Conservation (phyloP, 139 green algal genomes). For the Dunaliella primolecta region DNA sequence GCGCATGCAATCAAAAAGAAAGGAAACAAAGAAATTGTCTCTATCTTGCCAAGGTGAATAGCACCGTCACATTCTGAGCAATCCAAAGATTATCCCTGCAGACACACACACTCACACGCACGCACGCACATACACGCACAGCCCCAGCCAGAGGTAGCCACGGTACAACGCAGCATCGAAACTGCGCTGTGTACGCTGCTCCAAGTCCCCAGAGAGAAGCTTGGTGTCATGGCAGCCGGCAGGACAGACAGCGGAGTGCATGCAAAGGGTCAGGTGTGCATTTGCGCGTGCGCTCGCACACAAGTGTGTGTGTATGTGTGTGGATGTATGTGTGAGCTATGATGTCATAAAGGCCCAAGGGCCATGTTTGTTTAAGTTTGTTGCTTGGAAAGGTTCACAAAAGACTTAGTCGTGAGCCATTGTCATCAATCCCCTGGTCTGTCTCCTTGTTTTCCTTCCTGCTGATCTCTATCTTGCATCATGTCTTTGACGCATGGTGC, state of each 20-base stretch:
- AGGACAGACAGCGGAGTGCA: slow-evolving; percentile 76
- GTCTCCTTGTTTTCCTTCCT: no score
- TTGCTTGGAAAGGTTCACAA: no score
- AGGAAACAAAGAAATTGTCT: no score
- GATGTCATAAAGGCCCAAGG: no score
- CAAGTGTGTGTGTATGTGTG: neutral
- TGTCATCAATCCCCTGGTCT: no score
- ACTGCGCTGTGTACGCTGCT: slow-evolving; percentile 31
- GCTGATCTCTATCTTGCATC: no score
- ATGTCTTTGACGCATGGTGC: no score
- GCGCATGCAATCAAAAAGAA: no score
- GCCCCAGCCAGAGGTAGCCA: slow-evolving; percentile 6
- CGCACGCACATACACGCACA: slow-evolving; percentile 8
- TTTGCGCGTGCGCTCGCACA: neutral
- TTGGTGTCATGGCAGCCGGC: slow-evolving; percentile 52
- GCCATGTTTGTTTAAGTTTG: no score
- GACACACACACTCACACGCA: slow-evolving; percentile 15
- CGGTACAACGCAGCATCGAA: slow-evolving; percentile 50
- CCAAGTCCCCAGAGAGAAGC: slow-evolving; percentile 17
- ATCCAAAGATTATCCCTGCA: neutral
- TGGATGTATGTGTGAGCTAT: neutral
- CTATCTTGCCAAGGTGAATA: no score
- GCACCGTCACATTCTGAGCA: no score
- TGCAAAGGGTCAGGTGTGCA: slow-evolving; percentile 57
- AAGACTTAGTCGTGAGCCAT: no score